phyloP scores from a whole-genome alignment of 257 asterid genomes.

The Eustoma russellianum region DNA sequence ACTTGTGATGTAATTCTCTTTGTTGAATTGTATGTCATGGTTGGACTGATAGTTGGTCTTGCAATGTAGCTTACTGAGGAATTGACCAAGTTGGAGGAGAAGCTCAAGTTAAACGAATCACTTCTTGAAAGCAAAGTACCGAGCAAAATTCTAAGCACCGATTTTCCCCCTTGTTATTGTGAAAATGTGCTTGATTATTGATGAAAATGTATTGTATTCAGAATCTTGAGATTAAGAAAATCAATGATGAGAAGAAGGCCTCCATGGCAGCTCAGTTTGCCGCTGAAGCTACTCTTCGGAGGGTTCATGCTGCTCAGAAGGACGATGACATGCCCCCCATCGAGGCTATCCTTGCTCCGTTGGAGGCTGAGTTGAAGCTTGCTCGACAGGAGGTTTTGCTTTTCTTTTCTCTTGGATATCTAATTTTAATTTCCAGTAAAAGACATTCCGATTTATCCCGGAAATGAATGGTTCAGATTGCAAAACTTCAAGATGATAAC shows the following conservation, averaged over 20 bases:
- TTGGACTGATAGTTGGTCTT: background rate
- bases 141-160: too few relatives aligned
- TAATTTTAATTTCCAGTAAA: background rate
- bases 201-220: conserved; percentile 18
- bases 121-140: conserved; percentile 84
- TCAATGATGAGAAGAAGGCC: conserved; percentile 93
- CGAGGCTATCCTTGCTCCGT: conserved; percentile 93
- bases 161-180: background rate
- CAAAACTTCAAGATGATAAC: conserved; percentile 94
- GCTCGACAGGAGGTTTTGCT: conserved; percentile 83
- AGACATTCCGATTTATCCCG: too few relatives aligned
- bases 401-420: conserved; percentile 7
- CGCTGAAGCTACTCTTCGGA: conserved; percentile 96
- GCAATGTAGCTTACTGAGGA: conserved; percentile 63
- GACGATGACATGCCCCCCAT: conserved; percentile 99
- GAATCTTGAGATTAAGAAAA: conserved; percentile 97
- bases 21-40: too few relatives aligned
- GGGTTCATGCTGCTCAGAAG: conserved; percentile 95
- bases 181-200: conserved; percentile 10
- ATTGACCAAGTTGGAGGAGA: conserved; percentile 73
- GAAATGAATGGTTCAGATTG: conserved; percentile 38
- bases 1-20: too few relatives aligned
- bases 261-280: conserved; percentile 99
- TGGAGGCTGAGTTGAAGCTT: conserved; percentile 97
- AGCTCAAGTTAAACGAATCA: conserved; percentile 85